A percentile compares a stretch with the other conserved stretches of the same genome.
Evolutionary conservation across 768 basidiomycete species (phyloP).

Genomic region (Sistotremastrum niveocremeum): DNA sequence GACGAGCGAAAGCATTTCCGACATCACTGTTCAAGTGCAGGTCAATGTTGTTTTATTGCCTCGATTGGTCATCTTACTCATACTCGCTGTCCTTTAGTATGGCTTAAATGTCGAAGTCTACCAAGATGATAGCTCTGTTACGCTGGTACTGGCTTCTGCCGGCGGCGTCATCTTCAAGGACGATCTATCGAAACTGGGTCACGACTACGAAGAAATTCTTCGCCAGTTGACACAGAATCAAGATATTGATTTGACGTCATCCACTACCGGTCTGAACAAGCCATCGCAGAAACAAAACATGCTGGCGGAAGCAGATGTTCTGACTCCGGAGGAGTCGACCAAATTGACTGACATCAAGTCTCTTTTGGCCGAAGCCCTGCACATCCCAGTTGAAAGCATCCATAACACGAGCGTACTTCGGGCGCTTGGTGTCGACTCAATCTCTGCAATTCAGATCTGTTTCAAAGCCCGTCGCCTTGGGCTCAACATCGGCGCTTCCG

Average conservation of each 20-base stretch:
- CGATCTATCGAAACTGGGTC: constrained; percentile 10
- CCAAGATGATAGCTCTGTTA: constrained; percentile 18
- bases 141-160: constrained; percentile 23
- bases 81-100: constrained; percentile 20
- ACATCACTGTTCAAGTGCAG: constrained; percentile 11
- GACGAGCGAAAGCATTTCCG: background rate
- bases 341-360: no score
- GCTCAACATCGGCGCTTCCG: constrained; percentile 19
- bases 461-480: constrained; percentile 26
- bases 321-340: no score
- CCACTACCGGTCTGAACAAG: no score
- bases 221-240: constrained; percentile 10
- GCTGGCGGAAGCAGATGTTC: no score
- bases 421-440: constrained; percentile 34
- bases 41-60: constrained; percentile 15
- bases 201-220: constrained; percentile 11
- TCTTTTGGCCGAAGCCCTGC: no score
- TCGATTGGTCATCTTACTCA: background rate
- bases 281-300: no score
- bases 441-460: constrained; percentile 32
- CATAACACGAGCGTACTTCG: background rate
- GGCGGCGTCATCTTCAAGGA: constrained; percentile 15
- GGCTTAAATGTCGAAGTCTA: constrained; percentile 29
- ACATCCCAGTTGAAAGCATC: background rate
- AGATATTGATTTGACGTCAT: constrained; percentile 1